Evolutionary conservation across 2,329 filamentous ascomycete genomes (phyloP), one percentile per base, ranked within the genome.

Genomic region (Hypoxylon rubiginosum): DNA sequence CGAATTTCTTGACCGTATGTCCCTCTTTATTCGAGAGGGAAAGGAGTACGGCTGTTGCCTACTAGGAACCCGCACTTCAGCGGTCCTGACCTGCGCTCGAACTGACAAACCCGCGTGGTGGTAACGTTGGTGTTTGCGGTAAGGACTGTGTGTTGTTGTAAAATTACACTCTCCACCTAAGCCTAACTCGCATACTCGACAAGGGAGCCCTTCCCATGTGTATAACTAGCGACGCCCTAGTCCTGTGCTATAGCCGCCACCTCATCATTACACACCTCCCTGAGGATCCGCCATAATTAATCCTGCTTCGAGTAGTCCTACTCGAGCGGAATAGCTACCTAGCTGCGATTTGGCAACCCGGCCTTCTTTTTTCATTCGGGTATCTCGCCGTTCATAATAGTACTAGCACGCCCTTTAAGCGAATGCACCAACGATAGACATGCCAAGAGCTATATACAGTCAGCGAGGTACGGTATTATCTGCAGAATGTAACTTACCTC

Each of bases 401-500:
- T 61, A 45, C 50, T 11, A n/a, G 15, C 21, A 13, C 30, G 24
- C 45, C 30, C 26, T 55, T 74, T 81, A 84, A 32, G 82, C 82
- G 65, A 83, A 84, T 19, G 81, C 81, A 66, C 82, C 82, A 45
- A 84, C 81, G 58, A 83, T 75, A 17, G 82, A 82, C 82, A 84
- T 84, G 66, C 79, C 81, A 49, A 77, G 73, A 66, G 82, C 82
- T 83, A 54, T 19, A 62, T 43, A 52, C 43, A 36, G 34, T 68
- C 53, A 70, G 71, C 28, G 59, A 51, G 24, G 28, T 45, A 43
- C 11, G 24, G 13, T 17, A 21, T 10, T n/a, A 0, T 32, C 2
- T 5, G 10, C 9, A 24, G 26, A 21, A 24, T 11, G 7, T 26
- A 46, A 43, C 78, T 75, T 75, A 86, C 85, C 85, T 80, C 85